These are phyloP conservation scores for Naganishia vishniacii DNA, from an alignment of 768 basidiomycete genomes.

Conservation along the genomic window DNA sequence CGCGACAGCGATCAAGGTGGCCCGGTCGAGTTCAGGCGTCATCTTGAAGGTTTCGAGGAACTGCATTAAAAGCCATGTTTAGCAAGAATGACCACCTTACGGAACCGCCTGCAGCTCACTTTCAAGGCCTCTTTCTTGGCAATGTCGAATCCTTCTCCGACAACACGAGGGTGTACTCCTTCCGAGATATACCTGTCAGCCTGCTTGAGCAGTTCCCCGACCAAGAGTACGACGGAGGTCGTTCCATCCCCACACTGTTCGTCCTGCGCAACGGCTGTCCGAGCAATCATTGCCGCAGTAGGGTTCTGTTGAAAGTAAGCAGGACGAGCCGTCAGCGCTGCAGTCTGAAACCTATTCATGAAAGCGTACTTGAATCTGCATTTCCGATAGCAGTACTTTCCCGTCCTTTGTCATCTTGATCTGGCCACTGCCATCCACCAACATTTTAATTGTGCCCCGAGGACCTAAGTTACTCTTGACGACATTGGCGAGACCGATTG, in stretches of 20 bases:
- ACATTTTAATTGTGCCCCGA: slow-evolving; percentile 96
- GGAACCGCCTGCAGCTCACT: slow-evolving; percentile 55
- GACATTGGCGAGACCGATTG: slow-evolving; percentile 93
- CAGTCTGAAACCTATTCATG: slow-evolving; percentile 37
- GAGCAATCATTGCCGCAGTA: slow-evolving; percentile 97
- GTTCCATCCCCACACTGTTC: slow-evolving; percentile 98
- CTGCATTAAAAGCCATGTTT: slow-evolving; percentile 50
- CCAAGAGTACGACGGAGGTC: slow-evolving; percentile 89
- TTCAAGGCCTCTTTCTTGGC: slow-evolving; percentile 91
- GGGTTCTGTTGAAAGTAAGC: slow-evolving; percentile 59
- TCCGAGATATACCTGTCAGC: slow-evolving; percentile 96
- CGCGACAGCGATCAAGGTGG: slow-evolving; percentile 86
- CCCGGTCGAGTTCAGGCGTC: slow-evolving; percentile 64
- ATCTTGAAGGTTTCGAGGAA: slow-evolving; percentile 88
- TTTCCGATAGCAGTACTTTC: slow-evolving; percentile 94
- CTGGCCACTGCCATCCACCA: slow-evolving; percentile 94
- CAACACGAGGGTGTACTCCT: slow-evolving; percentile 94
- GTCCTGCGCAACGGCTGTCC: slow-evolving; percentile 96
- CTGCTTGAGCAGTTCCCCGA: slow-evolving; percentile 92
- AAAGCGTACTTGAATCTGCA: slow-evolving; percentile 68
- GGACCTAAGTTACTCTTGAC: slow-evolving; percentile 99
- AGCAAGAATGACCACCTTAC: neutral
- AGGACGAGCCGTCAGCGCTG: neutral
- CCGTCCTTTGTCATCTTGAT: slow-evolving; percentile 99
- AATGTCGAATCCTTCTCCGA: slow-evolving; percentile 90